Base-by-base conservation (phyloP, 2,329 filamentous ascomycete species). In the Cercospora zeina region DNA sequence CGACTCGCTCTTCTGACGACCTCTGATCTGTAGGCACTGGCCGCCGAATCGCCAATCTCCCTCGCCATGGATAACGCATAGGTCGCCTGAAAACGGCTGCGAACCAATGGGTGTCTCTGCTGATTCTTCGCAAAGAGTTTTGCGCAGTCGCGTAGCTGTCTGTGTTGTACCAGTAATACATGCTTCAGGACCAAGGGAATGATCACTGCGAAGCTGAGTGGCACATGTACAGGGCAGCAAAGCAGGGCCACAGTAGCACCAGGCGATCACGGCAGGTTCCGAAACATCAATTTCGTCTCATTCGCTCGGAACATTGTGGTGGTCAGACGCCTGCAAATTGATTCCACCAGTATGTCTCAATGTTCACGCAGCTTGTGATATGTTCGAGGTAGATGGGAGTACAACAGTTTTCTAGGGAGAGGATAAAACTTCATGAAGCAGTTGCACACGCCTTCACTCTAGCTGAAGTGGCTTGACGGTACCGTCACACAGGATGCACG, bases 51-150 rank as follows among this genome's bases (percentile, higher is more conserved):
- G 27, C 13, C 21, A 21, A 6, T 49, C 13, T 14, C 27, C 13
- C 21, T 19, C 42, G 21, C 42, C 27, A 30, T n/a, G 42, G 24
- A 49, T 21, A 49, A 49, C 19, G 42, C 42, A 49, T 49, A 19
- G 42, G 42, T 49, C 24, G 42, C 42, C 42, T 49, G n/a, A 27
- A 13, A 49, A 30, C 1, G 14, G 21, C 11, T 30, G 42, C 27
- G 21, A n/a, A 49, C 42, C 42, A 49, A 49, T 49, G 42, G 42
- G n/a, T 49, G 13, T 47, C 21, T n/a, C 42, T 47, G 42, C 42
- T 27, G 21, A 19, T 24, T 1, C 21, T 49, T 30, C 24, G 27
- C 21, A 49, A n/a, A 21, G 42, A 49, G 42, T 24, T 11, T 27
- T 49, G 42, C 19, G 21, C 8, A 49, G 42, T 27, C 13, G 42